Evolutionary conservation across 768 basidiomycete species (phyloP), one percentile per base, ranked within the genome.

Genomic region (Amanita brunnescens): DNA sequence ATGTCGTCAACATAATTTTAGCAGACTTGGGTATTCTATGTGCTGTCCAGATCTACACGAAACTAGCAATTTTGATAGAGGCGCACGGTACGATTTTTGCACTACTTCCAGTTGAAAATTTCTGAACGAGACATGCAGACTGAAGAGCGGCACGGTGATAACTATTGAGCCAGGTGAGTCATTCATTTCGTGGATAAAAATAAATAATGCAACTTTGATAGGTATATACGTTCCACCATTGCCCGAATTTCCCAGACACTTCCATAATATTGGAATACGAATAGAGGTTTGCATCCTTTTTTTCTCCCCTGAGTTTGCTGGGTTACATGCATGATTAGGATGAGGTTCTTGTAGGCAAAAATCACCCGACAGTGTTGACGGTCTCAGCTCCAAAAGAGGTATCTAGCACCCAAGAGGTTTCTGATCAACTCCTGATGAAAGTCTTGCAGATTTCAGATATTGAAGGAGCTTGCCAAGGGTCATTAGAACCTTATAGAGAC

Each of bases 241-340:
- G 6, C 61, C 81, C 2, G 70, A 79, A 40, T 97, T 90, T 65
- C 96, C 95, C 2, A 85, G 79, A 56, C 79, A 80, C 47, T 98
- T 92, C 67, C 93, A 95, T 58, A 87, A 91, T 56, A 78, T 96
- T 24, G 92, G 90, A 6, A 84, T 98, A 53, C 81, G 95, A 41
- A 91, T 99, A 59, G 95, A 95, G 76, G 88, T 85, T 41, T 32
- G 51, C 35, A 56, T 54, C 26, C 50, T 49, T 12, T 45, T 55
- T 43, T 40, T 33, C 20, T n/a, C 14, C 32, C 49, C 16, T 2
- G 30, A 23, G 24, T 14, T 7, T 40, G 14, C 8, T 30, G 10
- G 38, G 20, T 40, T 14, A 49, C 26, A 37, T 3, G 14, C 30
- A 10, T 46, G 33, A 23, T 55, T 14, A 75, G 81, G 89, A 92